These are phyloP conservation scores for Herpetospermum pedunculosum DNA, from an alignment of 306 rosid species.

Conservation along the genomic window DNA sequence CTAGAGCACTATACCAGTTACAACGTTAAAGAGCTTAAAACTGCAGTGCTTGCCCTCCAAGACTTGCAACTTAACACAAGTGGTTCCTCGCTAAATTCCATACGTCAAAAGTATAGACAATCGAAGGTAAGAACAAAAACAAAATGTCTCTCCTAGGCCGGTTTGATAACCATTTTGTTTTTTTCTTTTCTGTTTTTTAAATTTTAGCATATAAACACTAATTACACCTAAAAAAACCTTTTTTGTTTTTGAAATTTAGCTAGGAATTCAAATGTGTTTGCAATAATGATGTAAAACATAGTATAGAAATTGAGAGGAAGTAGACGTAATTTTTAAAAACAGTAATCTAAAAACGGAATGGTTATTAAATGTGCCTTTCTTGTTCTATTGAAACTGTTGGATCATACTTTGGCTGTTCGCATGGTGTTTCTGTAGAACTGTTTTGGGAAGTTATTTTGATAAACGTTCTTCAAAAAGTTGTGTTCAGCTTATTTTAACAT, in stretches of 20 bases:
- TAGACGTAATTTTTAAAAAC: too few relatives aligned
- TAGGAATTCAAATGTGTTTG: too few relatives aligned
- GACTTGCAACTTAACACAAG: conserved; percentile 55
- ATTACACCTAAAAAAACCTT: too few relatives aligned
- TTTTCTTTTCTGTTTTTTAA: too few relatives aligned
- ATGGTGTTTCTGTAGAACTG: not conserved
- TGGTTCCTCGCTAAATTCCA: conserved; percentile 42
- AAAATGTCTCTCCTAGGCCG: not conserved
- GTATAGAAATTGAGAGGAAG: too few relatives aligned
- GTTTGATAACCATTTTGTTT: too few relatives aligned
- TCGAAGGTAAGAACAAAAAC: conserved; percentile 39
- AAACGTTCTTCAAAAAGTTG: not conserved
- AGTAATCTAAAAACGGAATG: too few relatives aligned
- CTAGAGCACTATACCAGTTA: conserved; percentile 70
- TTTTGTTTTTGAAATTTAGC: too few relatives aligned
- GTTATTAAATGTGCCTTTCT: too few relatives aligned
- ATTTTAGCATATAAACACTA: too few relatives aligned
- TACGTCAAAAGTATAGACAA: conserved; percentile 64
- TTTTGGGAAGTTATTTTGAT: not conserved
- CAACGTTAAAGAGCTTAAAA: conserved; percentile 51
- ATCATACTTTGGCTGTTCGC: not conserved
- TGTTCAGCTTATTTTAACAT: not conserved
- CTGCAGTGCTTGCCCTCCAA: conserved; percentile 54
- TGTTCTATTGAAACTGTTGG: not conserved
- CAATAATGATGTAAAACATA: too few relatives aligned